A percentile compares a stretch with the other conserved stretches of the same genome.
phyloP scores from a whole-genome alignment of 306 rosid species.

The Vigna angularis region DNA sequence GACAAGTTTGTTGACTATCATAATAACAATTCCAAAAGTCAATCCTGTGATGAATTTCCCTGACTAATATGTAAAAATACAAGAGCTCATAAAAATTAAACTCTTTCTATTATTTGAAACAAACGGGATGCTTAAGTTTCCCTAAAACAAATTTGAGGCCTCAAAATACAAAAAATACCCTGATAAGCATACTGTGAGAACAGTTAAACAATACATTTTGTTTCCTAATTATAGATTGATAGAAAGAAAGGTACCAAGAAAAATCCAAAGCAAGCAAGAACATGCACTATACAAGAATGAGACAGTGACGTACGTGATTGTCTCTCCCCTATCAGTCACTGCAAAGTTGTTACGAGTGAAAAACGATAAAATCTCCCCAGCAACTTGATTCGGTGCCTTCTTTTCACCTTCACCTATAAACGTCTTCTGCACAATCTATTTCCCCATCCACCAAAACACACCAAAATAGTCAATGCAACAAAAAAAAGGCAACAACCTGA shows the following conservation, averaged over 20 bases:
- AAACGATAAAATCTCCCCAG: constrained; percentile 88
- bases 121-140: neutral
- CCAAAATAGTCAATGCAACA: neutral
- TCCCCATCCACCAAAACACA: neutral
- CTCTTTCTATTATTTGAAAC: neutral
- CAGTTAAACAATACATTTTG: neutral
- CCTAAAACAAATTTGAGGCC: neutral
- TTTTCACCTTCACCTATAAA: constrained; percentile 64
- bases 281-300: neutral
- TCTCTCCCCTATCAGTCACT: constrained; percentile 80
- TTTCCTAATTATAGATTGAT: neutral
- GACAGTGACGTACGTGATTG: constrained; percentile 70
- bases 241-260: neutral
- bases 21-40: neutral
- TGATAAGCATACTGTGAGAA: neutral
- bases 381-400: constrained; percentile 70
- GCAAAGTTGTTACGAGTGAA: constrained; percentile 86
- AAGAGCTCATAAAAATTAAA: neutral
- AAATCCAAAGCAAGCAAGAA: neutral
- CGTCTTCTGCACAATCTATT: constrained; percentile 88
- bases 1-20: neutral
- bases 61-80: neutral
- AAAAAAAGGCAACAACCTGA: neutral
- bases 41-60: neutral
- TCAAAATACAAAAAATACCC: neutral